phyloP scores from a whole-genome alignment of 225 moss, liverwort and hornwort species.

The Neckera pumila region DNA sequence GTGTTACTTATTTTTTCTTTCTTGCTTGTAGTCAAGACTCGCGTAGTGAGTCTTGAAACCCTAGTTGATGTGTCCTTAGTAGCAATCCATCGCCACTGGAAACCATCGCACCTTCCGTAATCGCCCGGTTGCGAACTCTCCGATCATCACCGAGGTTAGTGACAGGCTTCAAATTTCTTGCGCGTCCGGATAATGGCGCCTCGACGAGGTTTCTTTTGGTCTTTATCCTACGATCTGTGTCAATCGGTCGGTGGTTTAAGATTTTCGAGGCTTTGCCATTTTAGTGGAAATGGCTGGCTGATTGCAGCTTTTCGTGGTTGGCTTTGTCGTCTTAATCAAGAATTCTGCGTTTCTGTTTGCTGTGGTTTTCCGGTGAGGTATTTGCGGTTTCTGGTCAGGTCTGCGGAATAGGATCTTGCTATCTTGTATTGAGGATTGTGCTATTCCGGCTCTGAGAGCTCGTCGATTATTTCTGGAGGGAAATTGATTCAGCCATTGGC shows the following conservation, averaged over 20 bases:
- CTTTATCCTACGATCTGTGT: neutral
- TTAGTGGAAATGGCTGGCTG: neutral
- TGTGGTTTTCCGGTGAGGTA: neutral
- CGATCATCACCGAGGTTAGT: conserved; percentile 18
- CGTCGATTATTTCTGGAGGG: neutral
- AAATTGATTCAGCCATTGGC: neutral
- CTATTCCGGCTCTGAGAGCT: neutral
- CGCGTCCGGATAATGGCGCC: neutral
- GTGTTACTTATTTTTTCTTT: neutral
- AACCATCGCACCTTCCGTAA: neutral
- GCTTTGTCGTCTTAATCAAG: neutral
- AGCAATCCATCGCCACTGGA: neutral
- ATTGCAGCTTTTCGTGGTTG: neutral
- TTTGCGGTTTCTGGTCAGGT: neutral
- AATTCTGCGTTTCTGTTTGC: neutral
- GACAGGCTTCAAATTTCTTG: neutral
- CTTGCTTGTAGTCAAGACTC: neutral
- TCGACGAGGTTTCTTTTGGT: neutral
- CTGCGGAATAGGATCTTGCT: neutral
- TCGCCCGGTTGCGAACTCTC: neutral
- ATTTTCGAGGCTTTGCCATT: neutral
- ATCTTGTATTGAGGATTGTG: neutral
- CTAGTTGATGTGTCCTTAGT: neutral
- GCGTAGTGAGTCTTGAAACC: conserved; percentile 1
- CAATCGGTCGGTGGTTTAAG: neutral